Conservation (phyloP, 768 basidiomycete genomes). For the Trametes cingulata region DNA sequence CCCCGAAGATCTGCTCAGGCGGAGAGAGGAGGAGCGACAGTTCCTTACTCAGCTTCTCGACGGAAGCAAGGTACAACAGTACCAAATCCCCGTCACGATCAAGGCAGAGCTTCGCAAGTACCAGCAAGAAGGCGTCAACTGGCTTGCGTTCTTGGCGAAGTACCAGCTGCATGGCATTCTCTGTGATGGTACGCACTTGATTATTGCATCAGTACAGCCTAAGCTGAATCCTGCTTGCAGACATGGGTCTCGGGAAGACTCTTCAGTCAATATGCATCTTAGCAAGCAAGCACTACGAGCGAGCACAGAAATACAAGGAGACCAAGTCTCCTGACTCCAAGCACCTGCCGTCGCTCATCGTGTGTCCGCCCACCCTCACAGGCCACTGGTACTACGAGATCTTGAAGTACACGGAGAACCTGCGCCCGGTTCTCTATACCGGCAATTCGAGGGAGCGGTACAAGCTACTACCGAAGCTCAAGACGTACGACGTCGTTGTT, state of each 20-base stretch:
- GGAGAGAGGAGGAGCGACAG: slow-evolving; percentile 83
- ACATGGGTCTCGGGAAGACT: slow-evolving; percentile 99
- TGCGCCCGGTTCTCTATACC: slow-evolving; percentile 85
- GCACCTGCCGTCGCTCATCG: slow-evolving; percentile 90
- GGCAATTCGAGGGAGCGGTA: slow-evolving; percentile 84
- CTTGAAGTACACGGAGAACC: slow-evolving; percentile 83
- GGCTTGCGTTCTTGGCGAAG: slow-evolving; percentile 97
- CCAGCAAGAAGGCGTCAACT: slow-evolving; percentile 97
- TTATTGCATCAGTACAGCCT: not conserved
- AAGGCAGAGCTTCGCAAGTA: slow-evolving; percentile 96
- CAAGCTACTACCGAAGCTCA: slow-evolving; percentile 62
- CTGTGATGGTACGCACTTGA: slow-evolving; percentile 77
- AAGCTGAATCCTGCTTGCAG: slow-evolving; percentile 43
- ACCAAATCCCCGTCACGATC: slow-evolving; percentile 81
- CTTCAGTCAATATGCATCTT: slow-evolving; percentile 97
- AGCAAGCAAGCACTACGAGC: slow-evolving; percentile 90
- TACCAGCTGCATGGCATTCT: slow-evolving; percentile 98
- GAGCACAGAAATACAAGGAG: slow-evolving; percentile 63
- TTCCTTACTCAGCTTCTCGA: slow-evolving; percentile 94
- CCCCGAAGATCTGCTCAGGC: slow-evolving; percentile 81
- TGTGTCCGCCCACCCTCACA: slow-evolving; percentile 96
- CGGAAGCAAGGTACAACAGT: slow-evolving; percentile 91
- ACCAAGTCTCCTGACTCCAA: slow-evolving; percentile 73
- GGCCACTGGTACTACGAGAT: slow-evolving; percentile 99
- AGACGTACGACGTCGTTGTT: slow-evolving; percentile 85